Evolutionary conservation across 2,329 filamentous ascomycete genomes (phyloP).

Genomic region (Hypoxylon sp.): DNA sequence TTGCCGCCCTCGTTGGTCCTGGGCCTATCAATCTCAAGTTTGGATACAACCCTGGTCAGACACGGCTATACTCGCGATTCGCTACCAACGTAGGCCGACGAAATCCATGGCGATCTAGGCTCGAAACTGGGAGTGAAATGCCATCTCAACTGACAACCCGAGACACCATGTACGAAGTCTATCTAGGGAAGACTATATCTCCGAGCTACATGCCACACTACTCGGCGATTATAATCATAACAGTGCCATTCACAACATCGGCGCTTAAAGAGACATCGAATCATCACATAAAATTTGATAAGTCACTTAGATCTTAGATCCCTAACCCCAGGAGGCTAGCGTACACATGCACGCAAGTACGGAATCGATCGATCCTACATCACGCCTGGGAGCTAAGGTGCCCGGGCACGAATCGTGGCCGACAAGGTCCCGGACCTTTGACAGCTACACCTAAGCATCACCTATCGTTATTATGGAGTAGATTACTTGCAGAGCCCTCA

Average conservation of each 20-base stretch:
- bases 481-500: slow-evolving; percentile 26
- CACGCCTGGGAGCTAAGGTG: slow-evolving; percentile 28
- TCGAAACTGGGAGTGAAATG: slow-evolving; percentile 22
- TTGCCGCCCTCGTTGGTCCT: slow-evolving; percentile 40
- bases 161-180: slow-evolving; percentile 41
- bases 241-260: slow-evolving; percentile 28
- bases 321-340: slow-evolving; percentile 39
- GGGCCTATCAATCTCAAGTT: slow-evolving; percentile 39
- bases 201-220: not conserved
- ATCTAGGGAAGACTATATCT: slow-evolving; percentile 27
- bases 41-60: slow-evolving; percentile 35
- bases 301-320: slow-evolving; percentile 42
- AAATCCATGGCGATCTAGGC: slow-evolving; percentile 41
- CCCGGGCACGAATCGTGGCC: slow-evolving; percentile 10
- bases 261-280: not conserved
- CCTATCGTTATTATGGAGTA: slow-evolving; percentile 29
- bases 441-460: slow-evolving; percentile 19
- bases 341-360: slow-evolving; percentile 41
- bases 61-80: slow-evolving; percentile 36
- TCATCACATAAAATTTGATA: slow-evolving; percentile 32
- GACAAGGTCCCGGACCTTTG: slow-evolving; percentile 26
- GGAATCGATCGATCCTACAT: slow-evolving; percentile 36
- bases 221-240: slow-evolving; percentile 15
- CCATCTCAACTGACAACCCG: slow-evolving; percentile 21
- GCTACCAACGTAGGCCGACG: slow-evolving; percentile 38